These are phyloP conservation scores for Rhamnella rubrinervis DNA, from an alignment of 331 rosid genomes.

Conservation along the genomic window DNA sequence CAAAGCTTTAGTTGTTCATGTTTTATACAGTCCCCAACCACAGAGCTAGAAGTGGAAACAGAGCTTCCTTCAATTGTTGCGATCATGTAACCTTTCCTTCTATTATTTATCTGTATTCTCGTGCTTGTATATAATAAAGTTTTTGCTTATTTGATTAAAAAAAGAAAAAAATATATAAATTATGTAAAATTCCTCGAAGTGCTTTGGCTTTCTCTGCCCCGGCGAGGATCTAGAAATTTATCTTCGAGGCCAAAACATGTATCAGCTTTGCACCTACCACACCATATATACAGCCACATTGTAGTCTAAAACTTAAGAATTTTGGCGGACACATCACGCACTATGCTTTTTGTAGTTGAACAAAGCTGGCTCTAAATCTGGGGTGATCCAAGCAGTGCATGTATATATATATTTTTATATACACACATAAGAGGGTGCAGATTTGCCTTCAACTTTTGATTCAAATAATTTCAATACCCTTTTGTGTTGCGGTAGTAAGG, in stretches of 20 bases:
- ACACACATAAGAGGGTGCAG: too few species aligned
- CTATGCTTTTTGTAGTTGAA: too few species aligned
- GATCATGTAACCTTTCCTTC: conserved; percentile 67
- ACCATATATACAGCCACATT: too few species aligned
- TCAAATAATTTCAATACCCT: too few species aligned
- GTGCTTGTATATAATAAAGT: conserved; percentile 51
- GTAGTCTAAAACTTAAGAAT: too few species aligned
- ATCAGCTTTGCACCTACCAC: too few species aligned
- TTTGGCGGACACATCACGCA: too few species aligned
- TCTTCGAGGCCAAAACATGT: neutral
- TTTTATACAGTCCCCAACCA: conserved; percentile 32
- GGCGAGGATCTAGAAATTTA: neutral
- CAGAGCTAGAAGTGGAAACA: conserved; percentile 67
- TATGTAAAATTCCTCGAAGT: conserved; percentile 19
- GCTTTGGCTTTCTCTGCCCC: neutral
- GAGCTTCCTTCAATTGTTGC: conserved; percentile 76
- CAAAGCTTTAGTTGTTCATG: conserved; percentile 27
- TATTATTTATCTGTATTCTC: conserved; percentile 28
- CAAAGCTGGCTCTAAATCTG: too few species aligned
- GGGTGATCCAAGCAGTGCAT: too few species aligned
- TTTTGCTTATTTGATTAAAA: conserved; percentile 16
- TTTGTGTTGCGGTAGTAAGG: too few species aligned
- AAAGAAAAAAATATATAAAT: conserved; percentile 27
- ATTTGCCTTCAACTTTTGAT: too few species aligned
- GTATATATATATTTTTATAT: too few species aligned